phyloP scores from a whole-genome alignment of 495 filamentous ascomycete genomes.

The Penicillium odoratum region DNA sequence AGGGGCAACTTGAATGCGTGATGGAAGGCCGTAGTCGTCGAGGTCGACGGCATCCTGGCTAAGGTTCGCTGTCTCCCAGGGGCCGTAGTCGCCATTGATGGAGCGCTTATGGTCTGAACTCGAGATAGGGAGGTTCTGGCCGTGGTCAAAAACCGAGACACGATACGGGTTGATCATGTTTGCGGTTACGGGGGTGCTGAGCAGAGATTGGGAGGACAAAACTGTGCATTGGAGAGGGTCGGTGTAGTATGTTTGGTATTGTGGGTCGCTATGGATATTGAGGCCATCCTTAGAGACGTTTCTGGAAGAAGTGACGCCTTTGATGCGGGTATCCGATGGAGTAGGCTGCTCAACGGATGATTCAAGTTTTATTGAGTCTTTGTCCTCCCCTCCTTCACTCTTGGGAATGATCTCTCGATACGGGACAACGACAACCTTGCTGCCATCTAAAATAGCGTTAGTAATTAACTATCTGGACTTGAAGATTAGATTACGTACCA shows the following conservation, averaged over 20 bases:
- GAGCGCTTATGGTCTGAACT: constrained; percentile 28
- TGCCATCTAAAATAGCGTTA: constrained; percentile 30
- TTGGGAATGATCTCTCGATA: constrained; percentile 40
- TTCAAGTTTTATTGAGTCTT: constrained; percentile 33
- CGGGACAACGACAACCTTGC: constrained; percentile 38
- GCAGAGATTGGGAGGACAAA: constrained; percentile 33
- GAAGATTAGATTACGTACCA: constrained; percentile 36
- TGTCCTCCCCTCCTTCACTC: constrained; percentile 33
- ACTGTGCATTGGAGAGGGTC: constrained; percentile 35
- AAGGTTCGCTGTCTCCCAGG: constrained; percentile 39
- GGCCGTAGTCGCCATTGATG: constrained; percentile 29
- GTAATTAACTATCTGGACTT: background rate
- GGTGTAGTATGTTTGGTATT: constrained; percentile 36
- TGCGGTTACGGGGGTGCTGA: constrained; percentile 33
- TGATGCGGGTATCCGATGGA: constrained; percentile 32
- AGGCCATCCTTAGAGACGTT: constrained; percentile 36
- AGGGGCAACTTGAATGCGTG: constrained; percentile 27
- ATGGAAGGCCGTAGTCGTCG: constrained; percentile 32
- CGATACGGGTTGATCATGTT: constrained; percentile 36
- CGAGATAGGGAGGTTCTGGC: constrained; percentile 28
- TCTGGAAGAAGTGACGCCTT: constrained; percentile 20
- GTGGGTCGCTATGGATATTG: constrained; percentile 33
- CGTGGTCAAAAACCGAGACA: constrained; percentile 35
- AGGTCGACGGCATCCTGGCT: constrained; percentile 42
- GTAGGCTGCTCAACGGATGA: constrained; percentile 35